A percentile compares a stretch with the other conserved stretches of the same genome.
Conservation (phyloP, 2,329 filamentous ascomycete genomes). For the Fusarium oligoseptatum region DNA sequence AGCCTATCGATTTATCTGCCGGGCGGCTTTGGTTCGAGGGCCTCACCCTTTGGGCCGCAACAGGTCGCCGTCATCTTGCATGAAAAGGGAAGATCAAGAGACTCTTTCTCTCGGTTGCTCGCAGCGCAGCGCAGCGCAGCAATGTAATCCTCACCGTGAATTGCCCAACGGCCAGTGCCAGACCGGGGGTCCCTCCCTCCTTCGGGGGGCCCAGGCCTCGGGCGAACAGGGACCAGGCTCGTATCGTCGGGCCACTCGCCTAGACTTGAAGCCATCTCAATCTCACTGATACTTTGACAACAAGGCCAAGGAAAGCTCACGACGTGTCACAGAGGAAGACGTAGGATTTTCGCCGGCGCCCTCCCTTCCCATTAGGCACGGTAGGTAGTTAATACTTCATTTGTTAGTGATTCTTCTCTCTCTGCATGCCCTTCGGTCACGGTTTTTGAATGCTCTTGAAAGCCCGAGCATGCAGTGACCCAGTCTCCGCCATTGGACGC, state of each 20-base stretch:
- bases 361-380: not conserved
- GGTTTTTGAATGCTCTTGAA: not conserved
- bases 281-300: conserved; percentile 10
- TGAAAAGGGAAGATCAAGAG: not conserved
- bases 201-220: conserved; percentile 19
- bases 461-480: not conserved
- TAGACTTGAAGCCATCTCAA: conserved; percentile 22
- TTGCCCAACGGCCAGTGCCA: conserved; percentile 5
- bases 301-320: not conserved
- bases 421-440: not conserved
- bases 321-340: not conserved
- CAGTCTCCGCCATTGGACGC: conserved; percentile 37
- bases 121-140: not conserved
- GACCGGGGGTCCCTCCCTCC: conserved; percentile 29
- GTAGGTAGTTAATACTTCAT: not conserved
- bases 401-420: not conserved
- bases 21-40: not conserved
- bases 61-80: not conserved
- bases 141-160: not conserved
- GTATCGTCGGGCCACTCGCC: conserved; percentile 14
- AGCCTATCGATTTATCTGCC: not conserved
- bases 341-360: not conserved
- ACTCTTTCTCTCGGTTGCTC: not conserved
- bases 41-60: not conserved
- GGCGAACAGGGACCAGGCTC: conserved; percentile 24